Conservation (phyloP, 129 eudicot species). For the Chrysanthemum makinoi region DNA sequence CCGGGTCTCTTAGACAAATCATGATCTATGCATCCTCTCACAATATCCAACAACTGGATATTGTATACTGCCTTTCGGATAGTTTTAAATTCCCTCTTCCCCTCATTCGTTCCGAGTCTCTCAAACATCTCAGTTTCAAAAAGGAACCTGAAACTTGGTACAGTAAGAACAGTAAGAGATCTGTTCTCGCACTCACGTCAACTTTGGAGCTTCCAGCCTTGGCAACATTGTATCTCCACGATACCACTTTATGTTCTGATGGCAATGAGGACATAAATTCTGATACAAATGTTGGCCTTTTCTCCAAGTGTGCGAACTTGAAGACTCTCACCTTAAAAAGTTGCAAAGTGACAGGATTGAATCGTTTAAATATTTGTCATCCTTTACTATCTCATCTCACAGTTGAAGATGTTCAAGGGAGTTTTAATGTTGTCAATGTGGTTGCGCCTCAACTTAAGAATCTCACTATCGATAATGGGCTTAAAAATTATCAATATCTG, state of each 20-base stretch:
- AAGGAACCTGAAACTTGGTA: too few species aligned
- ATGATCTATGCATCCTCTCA: too few species aligned
- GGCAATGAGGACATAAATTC: neutral
- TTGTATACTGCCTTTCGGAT: too few species aligned
- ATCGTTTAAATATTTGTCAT: constrained; percentile 13
- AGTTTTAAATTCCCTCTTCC: too few species aligned
- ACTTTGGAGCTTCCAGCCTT: too few species aligned
- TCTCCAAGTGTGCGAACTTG: constrained; percentile 28
- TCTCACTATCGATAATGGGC: neutral
- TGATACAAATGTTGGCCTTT: neutral
- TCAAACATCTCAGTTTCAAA: too few species aligned
- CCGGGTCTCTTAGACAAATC: too few species aligned
- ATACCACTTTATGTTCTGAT: neutral
- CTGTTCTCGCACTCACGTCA: too few species aligned
- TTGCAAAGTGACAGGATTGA: neutral
- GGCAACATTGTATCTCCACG: neutral
- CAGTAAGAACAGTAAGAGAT: too few species aligned
- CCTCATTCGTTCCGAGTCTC: too few species aligned
- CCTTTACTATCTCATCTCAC: constrained; percentile 14
- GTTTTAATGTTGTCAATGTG: constrained; percentile 4
- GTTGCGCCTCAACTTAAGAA: constrained; percentile 16
- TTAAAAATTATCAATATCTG: neutral
- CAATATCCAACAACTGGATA: too few species aligned
- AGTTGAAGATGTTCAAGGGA: neutral
- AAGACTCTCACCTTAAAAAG: constrained; percentile 10